phyloP scores from a whole-genome alignment of 2,329 filamentous ascomycete species.

The Sclerotinia trifoliorum region DNA sequence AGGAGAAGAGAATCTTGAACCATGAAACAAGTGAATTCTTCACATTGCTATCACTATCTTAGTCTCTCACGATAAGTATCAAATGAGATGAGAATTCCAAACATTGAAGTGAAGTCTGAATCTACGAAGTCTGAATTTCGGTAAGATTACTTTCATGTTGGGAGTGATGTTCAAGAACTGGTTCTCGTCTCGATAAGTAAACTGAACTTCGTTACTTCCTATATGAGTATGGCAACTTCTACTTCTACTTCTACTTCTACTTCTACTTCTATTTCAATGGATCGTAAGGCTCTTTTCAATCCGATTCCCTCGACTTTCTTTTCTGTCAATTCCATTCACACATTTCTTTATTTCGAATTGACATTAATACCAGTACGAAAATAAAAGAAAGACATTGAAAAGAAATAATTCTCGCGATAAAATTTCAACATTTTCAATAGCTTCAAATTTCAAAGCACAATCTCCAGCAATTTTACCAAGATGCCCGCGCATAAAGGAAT shows the following conservation, averaged over 20 bases:
- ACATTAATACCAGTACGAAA: neutral
- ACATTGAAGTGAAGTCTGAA: neutral
- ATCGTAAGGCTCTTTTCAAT: neutral
- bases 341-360: neutral
- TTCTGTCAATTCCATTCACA: neutral
- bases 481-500: conserved; percentile 38
- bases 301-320: neutral
- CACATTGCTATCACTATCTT: neutral
- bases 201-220: conserved; percentile 10
- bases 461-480: conserved; percentile 4
- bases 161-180: neutral
- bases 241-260: neutral
- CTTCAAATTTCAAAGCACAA: neutral
- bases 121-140: neutral
- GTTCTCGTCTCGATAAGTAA: neutral
- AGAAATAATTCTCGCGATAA: neutral
- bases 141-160: neutral
- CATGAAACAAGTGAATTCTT: neutral
- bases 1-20: neutral
- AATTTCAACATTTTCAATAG: conserved; percentile 3
- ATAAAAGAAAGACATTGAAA: neutral
- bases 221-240: neutral
- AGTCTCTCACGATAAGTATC: neutral
- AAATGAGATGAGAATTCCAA: neutral
- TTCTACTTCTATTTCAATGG: neutral